Percentiles rank a stretch among this genome's conserved stretches.
phyloP scores from a whole-genome alignment of 2,329 filamentous ascomycete species.

The Cyphellophora attinorum region DNA sequence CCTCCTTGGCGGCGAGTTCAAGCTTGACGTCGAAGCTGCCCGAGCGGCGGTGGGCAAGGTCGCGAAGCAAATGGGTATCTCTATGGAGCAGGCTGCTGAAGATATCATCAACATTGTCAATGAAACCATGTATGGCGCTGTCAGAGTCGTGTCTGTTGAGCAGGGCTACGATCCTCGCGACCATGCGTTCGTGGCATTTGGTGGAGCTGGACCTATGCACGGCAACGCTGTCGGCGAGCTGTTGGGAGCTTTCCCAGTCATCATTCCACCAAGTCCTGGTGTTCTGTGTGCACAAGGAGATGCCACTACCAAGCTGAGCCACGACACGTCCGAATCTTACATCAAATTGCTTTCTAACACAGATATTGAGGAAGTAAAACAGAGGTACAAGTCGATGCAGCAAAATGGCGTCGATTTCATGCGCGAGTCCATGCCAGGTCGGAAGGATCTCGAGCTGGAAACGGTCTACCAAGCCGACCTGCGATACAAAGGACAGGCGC shows the following conservation, averaged over 20 bases:
- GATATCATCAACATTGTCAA: constrained; percentile 42
- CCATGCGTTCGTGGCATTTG: constrained; percentile 42
- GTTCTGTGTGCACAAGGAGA: constrained; percentile 42
- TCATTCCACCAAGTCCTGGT: constrained; percentile 41
- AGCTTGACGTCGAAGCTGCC: constrained; percentile 35
- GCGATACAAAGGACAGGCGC: constrained; percentile 38
- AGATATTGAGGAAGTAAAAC: constrained; percentile 23
- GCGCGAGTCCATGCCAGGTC: constrained; percentile 24
- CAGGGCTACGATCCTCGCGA: constrained; percentile 43
- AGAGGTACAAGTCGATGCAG: constrained; percentile 27
- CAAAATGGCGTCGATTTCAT: constrained; percentile 29
- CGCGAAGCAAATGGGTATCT: constrained; percentile 37
- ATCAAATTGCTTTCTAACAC: constrained; percentile 32
- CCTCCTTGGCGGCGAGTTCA: constrained; percentile 37
- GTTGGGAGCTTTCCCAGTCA: constrained; percentile 42
- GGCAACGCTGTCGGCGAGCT: constrained; percentile 41
- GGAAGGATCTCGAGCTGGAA: constrained; percentile 21
- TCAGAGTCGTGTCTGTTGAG: constrained; percentile 42
- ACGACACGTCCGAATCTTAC: constrained; percentile 36
- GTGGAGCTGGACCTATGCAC: constrained; percentile 35
- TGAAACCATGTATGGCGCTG: constrained; percentile 42
- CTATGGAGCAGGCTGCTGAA: constrained; percentile 33
- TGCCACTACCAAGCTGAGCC: constrained; percentile 39
- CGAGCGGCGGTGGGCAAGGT: constrained; percentile 31
- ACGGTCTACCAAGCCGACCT: constrained; percentile 35